Evolutionary conservation across 768 basidiomycete species (phyloP).

Genomic region (Botryobasidium botryosum): DNA sequence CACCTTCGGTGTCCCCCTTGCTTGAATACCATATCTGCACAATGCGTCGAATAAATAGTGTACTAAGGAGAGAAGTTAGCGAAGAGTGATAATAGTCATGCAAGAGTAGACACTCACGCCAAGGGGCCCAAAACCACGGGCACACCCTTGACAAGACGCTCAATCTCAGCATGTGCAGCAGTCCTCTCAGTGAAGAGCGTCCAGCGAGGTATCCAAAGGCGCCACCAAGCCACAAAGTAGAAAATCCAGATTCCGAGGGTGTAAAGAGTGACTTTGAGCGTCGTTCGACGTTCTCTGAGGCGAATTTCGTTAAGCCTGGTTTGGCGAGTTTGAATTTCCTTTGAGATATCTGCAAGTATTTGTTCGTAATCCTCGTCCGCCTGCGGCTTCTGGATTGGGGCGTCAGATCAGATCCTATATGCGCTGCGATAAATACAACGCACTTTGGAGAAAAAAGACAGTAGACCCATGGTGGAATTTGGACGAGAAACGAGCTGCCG

Average conservation of each 20-base stretch:
- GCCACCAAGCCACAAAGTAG: conserved; percentile 18
- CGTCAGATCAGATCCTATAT: too few species aligned
- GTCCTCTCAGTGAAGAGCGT: conserved; percentile 6
- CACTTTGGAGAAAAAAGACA: too few species aligned
- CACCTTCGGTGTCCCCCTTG: conserved; percentile 69
- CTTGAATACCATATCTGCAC: conserved; percentile 72
- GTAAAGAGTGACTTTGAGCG: conserved; percentile 61
- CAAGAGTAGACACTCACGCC: conserved; percentile 35
- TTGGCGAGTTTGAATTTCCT: conserved; percentile 57
- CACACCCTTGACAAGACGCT: conserved; percentile 20
- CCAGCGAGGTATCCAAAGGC: conserved; percentile 11
- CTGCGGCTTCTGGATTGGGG: conserved; percentile 25
- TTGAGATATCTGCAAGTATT: conserved; percentile 45
- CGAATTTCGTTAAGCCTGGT: conserved; percentile 64
- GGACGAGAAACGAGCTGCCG: too few species aligned
- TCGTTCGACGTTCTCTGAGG: conserved; percentile 65
- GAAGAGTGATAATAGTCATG: background rate
- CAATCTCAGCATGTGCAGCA: conserved; percentile 15
- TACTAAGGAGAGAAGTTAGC: conserved; percentile 24
- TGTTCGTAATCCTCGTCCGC: conserved; percentile 62
- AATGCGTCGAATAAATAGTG: conserved; percentile 60
- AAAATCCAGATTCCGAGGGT: conserved; percentile 55
- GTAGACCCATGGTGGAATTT: too few species aligned
- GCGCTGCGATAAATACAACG: too few species aligned
- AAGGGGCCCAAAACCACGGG: conserved; percentile 64